Base-by-base conservation (phyloP, 805 yeast genomes). In the Kuraishia borneana region DNA sequence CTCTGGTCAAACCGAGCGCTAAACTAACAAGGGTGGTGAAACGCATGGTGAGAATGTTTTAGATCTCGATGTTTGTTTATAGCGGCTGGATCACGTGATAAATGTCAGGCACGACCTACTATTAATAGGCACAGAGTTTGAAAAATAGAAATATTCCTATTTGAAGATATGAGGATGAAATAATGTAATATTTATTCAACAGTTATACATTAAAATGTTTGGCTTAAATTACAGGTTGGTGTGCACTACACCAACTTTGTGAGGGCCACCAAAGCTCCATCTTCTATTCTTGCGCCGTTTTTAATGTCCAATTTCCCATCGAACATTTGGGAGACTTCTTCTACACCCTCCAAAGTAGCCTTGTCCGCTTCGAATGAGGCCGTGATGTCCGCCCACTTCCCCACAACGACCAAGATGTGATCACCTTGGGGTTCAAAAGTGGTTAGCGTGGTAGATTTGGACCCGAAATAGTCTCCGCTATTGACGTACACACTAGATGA, bases 261-360 rank as follows among this genome's bases (percentile, higher is more conserved):
- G 31, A 80, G 52, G 0, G 77, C 68, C 7, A 81, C 72, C 54
- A 78, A 47, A 1, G 76, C 65, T 3, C 77, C 80, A 52, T 85
- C 95, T 46, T 83, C 94, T 2, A 79, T 63, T 38, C 81, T 61
- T 1, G 71, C 65, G 0, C 79, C 72, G 1, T 58, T 51, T 1
- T 82, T 79, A 6, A 80, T 65, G 5, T 47, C 47, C 18, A 73
- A 33, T 36, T 66, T 61, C 3, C 79, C 76, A 53, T 85, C 95
- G 51, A 85, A 80, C 61, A 85, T 66, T 40, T 76, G 78, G 10
- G 65, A 56, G 2, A 78, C 73, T 28, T 61, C 62, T 0, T 61
- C 61, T 6, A 79, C 70, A 2, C 70, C 76, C 35, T 64, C 73
- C 31, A 81, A 58, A 36, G 57, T 64, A 13, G 54, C 55, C 28